A percentile compares a stretch with the other conserved stretches of the same genome.
These are phyloP conservation scores for Cephaloascus albidus DNA, from an alignment of 805 yeast genomes.

Conservation along the genomic window DNA sequence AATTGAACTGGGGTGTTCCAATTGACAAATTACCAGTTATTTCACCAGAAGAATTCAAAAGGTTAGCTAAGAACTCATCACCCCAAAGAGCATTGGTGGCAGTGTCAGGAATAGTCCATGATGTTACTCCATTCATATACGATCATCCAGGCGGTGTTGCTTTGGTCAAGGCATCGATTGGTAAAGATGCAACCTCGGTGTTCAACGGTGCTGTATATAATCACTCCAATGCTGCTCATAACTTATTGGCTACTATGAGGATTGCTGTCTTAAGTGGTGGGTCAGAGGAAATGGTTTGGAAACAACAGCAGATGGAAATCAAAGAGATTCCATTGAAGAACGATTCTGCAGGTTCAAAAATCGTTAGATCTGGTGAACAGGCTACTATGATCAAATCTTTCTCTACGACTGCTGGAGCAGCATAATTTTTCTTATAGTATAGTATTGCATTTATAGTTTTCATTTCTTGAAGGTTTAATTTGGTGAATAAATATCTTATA, in stretches of 20 bases:
- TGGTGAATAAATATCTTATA: too few relatives aligned
- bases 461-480: too few relatives aligned
- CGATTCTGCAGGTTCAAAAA: constrained; percentile 44
- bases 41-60: constrained; percentile 34
- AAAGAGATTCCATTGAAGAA: constrained; percentile 49
- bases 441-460: too few relatives aligned
- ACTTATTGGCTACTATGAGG: constrained; percentile 87
- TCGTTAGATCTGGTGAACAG: constrained; percentile 55
- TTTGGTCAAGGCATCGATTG: constrained; percentile 69
- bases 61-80: constrained; percentile 22
- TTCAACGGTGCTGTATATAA: constrained; percentile 92
- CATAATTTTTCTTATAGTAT: constrained; percentile 18
- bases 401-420: constrained; percentile 52
- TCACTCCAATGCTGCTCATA: constrained; percentile 90
- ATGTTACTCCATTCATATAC: constrained; percentile 81
- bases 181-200: constrained; percentile 90
- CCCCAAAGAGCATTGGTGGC: constrained; percentile 60
- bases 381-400: constrained; percentile 36
- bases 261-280: constrained; percentile 80
- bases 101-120: constrained; percentile 88
- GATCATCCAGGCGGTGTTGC: constrained; percentile 93
- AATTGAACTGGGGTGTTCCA: constrained; percentile 91
- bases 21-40: constrained; percentile 74
- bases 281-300: constrained; percentile 77
- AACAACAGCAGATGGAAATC: constrained; percentile 57